Conservation (phyloP, 1,284 basidiomycete genomes). For the Pseudozyma thailandica region DNA sequence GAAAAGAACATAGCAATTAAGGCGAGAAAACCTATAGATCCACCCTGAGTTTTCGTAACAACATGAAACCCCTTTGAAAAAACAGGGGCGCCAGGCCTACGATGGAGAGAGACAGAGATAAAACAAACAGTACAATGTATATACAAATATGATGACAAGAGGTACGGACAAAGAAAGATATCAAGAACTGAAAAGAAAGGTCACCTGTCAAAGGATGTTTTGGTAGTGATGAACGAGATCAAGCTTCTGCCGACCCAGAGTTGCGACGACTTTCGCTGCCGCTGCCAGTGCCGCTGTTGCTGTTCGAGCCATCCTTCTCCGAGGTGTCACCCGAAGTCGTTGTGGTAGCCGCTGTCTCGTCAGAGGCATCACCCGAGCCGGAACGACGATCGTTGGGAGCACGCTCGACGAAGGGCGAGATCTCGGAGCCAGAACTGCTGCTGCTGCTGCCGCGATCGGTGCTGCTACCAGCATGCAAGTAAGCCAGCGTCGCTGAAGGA, state of each 20-base stretch:
- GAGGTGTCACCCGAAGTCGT: slow-evolving; percentile 47
- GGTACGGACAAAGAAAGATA: slow-evolving; percentile 1
- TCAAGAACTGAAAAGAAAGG: not conserved
- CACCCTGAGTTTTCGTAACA: slow-evolving; percentile 8
- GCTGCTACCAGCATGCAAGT: slow-evolving; percentile 35
- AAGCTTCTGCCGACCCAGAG: slow-evolving; percentile 41
- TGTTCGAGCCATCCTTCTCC: slow-evolving; percentile 45
- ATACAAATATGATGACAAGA: slow-evolving; percentile 8
- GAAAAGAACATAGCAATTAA: too few relatives aligned
- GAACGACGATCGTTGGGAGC: slow-evolving; percentile 34
- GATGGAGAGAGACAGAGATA: slow-evolving; percentile 6
- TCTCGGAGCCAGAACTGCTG: slow-evolving; percentile 35
- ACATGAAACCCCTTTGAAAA: slow-evolving; percentile 3
- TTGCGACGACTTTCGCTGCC: slow-evolving; percentile 37
- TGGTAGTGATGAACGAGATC: not conserved
- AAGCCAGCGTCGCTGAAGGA: slow-evolving; percentile 32
- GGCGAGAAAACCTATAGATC: too few relatives aligned
- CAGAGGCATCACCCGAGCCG: slow-evolving; percentile 42
- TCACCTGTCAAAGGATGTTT: slow-evolving; percentile 5
- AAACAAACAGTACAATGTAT: slow-evolving; percentile 6
- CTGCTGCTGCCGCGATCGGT: slow-evolving; percentile 45
- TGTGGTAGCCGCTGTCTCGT: slow-evolving; percentile 46
- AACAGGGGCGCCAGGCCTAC: slow-evolving; percentile 7
- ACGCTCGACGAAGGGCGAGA: slow-evolving; percentile 35
- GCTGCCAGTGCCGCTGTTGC: slow-evolving; percentile 30